A percentile compares a stretch with the other conserved stretches of the same genome.
phyloP scores from a whole-genome alignment of 2,329 filamentous ascomycete species.

The Ophiostoma fasciatum region DNA sequence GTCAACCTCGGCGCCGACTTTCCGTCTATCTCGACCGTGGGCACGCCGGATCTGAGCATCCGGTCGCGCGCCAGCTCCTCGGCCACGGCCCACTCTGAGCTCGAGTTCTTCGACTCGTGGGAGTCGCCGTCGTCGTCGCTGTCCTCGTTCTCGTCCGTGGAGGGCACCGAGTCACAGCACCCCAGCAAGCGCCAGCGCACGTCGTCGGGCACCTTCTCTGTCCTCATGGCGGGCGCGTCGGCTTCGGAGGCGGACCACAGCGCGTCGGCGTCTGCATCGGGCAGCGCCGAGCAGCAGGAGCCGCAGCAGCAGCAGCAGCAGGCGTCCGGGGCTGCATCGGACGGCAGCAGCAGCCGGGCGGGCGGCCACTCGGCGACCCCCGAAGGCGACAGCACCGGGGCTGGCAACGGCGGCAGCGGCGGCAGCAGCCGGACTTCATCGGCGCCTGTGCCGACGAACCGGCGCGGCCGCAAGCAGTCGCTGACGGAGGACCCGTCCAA shows the following conservation, averaged over 20 bases:
- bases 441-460: slow-evolving; percentile 52
- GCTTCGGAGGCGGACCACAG: not conserved
- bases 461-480: slow-evolving; percentile 95
- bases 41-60: slow-evolving; percentile 20
- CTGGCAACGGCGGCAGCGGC: slow-evolving; percentile 14
- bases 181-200: slow-evolving; percentile 45
- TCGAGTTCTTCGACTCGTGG: slow-evolving; percentile 60
- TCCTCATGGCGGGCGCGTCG: slow-evolving; percentile 24
- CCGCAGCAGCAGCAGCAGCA: no score
- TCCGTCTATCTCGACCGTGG: slow-evolving; percentile 26
- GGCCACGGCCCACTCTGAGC: slow-evolving; percentile 61
- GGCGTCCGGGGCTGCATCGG: no score
- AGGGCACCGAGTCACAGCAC: slow-evolving; percentile 37
- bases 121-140: no score
- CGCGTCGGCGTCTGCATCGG: slow-evolving; percentile 14
- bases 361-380: slow-evolving; percentile 20
- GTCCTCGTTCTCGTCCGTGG: no score
- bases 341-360: slow-evolving; percentile 9
- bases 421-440: slow-evolving; percentile 18
- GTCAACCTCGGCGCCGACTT: slow-evolving; percentile 46
- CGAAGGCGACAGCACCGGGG: no score
- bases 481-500: slow-evolving; percentile 95
- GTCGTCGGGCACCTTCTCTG: slow-evolving; percentile 15
- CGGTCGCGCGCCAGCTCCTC: slow-evolving; percentile 53
- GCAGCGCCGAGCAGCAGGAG: slow-evolving; percentile 21